phyloP scores from a whole-genome alignment of 2,329 filamentous ascomycete genomes.

The Parastagonospora nodorum region DNA sequence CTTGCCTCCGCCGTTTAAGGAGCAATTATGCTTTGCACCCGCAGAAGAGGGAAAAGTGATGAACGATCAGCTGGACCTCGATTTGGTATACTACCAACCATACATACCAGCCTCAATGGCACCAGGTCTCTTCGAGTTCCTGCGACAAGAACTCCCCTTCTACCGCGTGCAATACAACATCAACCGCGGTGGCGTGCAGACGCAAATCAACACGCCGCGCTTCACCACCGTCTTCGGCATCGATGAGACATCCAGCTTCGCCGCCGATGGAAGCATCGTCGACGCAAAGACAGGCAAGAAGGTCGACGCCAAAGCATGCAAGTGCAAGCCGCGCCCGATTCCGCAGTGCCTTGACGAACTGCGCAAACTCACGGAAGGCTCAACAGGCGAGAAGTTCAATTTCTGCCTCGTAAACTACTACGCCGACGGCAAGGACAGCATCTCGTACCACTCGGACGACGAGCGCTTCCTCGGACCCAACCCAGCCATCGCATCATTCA shows the following conservation, averaged over 20 bases:
- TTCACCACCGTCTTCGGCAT: conserved; percentile 67
- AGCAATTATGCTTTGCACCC: conserved; percentile 53
- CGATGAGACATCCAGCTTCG: conserved; percentile 68
- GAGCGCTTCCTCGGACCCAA: conserved; percentile 73
- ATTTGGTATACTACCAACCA: conserved; percentile 76
- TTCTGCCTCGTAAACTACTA: conserved; percentile 86
- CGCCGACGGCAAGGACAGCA: conserved; percentile 75
- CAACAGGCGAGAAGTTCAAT: conserved; percentile 72
- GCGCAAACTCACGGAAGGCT: conserved; percentile 65
- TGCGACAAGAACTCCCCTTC: conserved; percentile 73
- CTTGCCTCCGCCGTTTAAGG: conserved; percentile 51
- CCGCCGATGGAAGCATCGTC: conserved; percentile 39
- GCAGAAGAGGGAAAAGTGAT: conserved; percentile 61
- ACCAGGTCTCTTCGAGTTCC: conserved; percentile 69
- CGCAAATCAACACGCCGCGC: conserved; percentile 66
- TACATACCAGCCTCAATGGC: conserved; percentile 66
- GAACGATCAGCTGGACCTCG: conserved; percentile 70
- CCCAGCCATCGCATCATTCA: conserved; percentile 76
- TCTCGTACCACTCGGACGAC: conserved; percentile 80
- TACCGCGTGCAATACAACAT: conserved; percentile 77
- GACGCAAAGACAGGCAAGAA: conserved; percentile 51
- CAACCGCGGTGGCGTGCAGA: conserved; percentile 66
- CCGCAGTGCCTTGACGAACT: conserved; percentile 71
- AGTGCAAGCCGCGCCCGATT: conserved; percentile 69
- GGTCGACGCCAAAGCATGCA: conserved; percentile 56